Percentiles rank a stretch among this genome's conserved stretches.
Conservation (phyloP, 192 early-diverging fungal species). For the Borealophlyctis nickersoniae region DNA sequence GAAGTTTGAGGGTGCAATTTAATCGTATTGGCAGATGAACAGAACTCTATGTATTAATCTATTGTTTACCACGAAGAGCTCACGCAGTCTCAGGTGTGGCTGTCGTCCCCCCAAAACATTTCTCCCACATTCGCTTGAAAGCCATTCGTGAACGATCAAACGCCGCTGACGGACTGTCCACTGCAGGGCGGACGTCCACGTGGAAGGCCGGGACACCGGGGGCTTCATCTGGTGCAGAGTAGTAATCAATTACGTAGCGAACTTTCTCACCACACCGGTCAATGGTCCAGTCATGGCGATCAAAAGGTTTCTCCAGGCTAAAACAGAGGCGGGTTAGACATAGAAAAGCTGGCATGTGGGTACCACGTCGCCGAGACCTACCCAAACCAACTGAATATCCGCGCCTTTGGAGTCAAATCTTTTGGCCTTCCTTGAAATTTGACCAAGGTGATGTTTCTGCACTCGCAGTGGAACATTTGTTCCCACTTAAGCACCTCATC, state of each 20-base stretch:
- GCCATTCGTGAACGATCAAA: slow-evolving; percentile 39
- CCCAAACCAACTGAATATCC: slow-evolving; percentile 63
- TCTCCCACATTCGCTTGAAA: slow-evolving; percentile 23
- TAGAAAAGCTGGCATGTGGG: background rate
- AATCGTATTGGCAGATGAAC: too few species aligned
- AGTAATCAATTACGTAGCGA: slow-evolving; percentile 98
- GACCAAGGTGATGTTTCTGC: slow-evolving; percentile 63
- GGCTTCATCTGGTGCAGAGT: slow-evolving; percentile 46
- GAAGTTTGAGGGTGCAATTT: too few species aligned
- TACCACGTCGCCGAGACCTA: slow-evolving; percentile 33
- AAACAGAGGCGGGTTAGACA: slow-evolving; percentile 12
- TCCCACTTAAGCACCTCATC: slow-evolving; percentile 95
- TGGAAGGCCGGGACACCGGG: slow-evolving; percentile 82
- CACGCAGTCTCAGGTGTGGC: background rate
- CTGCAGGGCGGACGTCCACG: slow-evolving; percentile 89
- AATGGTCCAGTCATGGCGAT: slow-evolving; percentile 96
- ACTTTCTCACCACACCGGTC: slow-evolving; percentile 84
- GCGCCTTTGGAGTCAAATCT: slow-evolving; percentile 71
- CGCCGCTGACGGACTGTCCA: slow-evolving; percentile 66
- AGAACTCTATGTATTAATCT: too few species aligned
- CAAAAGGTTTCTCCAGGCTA: slow-evolving; percentile 86
- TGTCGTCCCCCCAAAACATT: slow-evolving; percentile 21
- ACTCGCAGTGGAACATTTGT: slow-evolving; percentile 46
- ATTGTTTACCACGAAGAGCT: too few species aligned
- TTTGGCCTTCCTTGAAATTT: slow-evolving; percentile 88